These are phyloP conservation scores for Arachnomyces sp. DNA, from an alignment of 2,329 filamentous ascomycete genomes.

Conservation along the genomic window DNA sequence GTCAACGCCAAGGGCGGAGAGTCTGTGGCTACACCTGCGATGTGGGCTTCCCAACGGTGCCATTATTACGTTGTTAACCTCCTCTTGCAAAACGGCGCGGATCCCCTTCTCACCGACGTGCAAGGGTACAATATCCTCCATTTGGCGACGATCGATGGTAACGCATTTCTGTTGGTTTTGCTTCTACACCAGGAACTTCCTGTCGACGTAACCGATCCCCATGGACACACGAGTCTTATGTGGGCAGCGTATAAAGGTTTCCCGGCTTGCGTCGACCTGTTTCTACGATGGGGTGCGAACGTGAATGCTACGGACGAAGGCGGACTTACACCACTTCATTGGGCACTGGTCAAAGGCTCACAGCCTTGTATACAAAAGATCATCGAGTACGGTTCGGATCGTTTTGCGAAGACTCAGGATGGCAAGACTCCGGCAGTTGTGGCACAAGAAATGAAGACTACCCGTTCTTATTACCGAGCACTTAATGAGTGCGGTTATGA, in stretches of 20 bases:
- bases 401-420: constrained; percentile 79
- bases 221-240: constrained; percentile 92
- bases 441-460: constrained; percentile 83
- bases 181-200: constrained; percentile 92
- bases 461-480: constrained; percentile 71
- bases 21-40: constrained; percentile 83
- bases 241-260: constrained; percentile 99
- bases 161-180: constrained; percentile 79
- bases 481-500: constrained; percentile 79
- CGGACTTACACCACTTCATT: constrained; percentile 90
- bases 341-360: constrained; percentile 91
- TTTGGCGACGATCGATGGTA: constrained; percentile 94
- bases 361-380: constrained; percentile 85
- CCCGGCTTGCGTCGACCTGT: constrained; percentile 82
- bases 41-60: constrained; percentile 95
- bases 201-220: constrained; percentile 81
- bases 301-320: constrained; percentile 86
- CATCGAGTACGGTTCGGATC: constrained; percentile 89
- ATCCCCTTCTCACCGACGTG: constrained; percentile 83
- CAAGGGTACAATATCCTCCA: constrained; percentile 98
- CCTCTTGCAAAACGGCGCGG: constrained; percentile 81
- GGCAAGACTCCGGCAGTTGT: constrained; percentile 86
- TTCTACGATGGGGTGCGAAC: constrained; percentile 89
- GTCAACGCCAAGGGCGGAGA: constrained; percentile 95
- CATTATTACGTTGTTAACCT: constrained; percentile 96